Evolutionary conservation across 2,329 filamentous ascomycete genomes (phyloP), one percentile per base, ranked within the genome.

Genomic region (Ceratocystis variospora): DNA sequence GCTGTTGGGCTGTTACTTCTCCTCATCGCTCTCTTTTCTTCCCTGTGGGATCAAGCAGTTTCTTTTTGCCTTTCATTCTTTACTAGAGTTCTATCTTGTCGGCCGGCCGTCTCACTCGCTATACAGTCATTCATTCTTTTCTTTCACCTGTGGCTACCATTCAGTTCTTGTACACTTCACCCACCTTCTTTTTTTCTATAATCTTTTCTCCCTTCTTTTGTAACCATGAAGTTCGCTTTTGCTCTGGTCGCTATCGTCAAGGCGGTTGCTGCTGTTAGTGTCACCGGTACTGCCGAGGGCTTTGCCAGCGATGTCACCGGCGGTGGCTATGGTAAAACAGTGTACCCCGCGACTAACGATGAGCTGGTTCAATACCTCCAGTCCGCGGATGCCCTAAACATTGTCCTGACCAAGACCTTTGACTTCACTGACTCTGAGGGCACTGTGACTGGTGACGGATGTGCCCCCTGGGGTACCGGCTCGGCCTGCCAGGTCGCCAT

Each of bases 301-400:
- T 78, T 79, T 69, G 76, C 75, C 62, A 74, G 75, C 67, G 81
- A 82, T 62, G 80, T 83, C 33, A 87, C 84, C 19, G 84, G 84
- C 46, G 84, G 84, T 71, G 83, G 83, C 64, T 77, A 70, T 68
- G 83, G 81, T 25, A 74, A 77, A 7, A 73, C 81, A 33, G 81
- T 81, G 19, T 81, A 82, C 70, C 83, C 83, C 12, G 76, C 73
- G 19, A 80, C 77, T 62, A 83, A 74, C 53, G 77, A 75, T 28
- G 77, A 87, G 78, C 79, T 87, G 61, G 79, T 81, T 72, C 78
- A 76, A 48, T 87, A 85, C 75, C 79, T 87, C 4, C 76, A 77
- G 7, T 82, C 85, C 72, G 74, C 73, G 65, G 72, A 76, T 22
- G 71, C 83, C 12, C 79, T 83, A 28, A 79, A 81, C 68, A 86